phyloP scores from a whole-genome alignment of 2,329 filamentous ascomycete species.

The Basipetospora sp. region DNA sequence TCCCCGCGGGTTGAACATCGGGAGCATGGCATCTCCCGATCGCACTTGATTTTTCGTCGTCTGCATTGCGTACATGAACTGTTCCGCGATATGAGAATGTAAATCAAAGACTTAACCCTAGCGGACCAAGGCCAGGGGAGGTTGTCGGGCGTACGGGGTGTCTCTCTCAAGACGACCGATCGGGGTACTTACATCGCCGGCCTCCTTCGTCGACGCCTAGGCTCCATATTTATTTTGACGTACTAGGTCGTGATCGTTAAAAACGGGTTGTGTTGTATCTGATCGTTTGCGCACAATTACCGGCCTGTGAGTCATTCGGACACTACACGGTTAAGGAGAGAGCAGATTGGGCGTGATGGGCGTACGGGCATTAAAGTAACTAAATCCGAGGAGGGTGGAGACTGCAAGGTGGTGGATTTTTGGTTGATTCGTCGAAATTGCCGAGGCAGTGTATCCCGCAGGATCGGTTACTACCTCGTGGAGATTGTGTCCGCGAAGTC shows the following conservation, averaged over 20 bases:
- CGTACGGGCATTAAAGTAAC: no score
- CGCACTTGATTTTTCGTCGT: slow-evolving; percentile 29
- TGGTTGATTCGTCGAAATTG: no score
- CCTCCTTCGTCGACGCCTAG: slow-evolving; percentile 15
- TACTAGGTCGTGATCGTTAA: neutral
- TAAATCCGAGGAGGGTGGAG: neutral
- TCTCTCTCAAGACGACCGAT: neutral
- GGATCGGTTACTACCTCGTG: neutral
- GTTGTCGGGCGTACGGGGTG: no score
- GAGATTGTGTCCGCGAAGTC: neutral
- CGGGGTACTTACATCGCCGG: slow-evolving; percentile 14
- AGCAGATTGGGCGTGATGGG: neutral
- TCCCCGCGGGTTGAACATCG: slow-evolving; percentile 12
- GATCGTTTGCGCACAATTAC: neutral
- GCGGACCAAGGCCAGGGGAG: neutral
- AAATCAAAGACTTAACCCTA: slow-evolving; percentile 1
- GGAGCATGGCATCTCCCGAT: slow-evolving; percentile 25
- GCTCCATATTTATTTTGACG: slow-evolving; percentile 8
- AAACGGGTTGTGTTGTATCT: neutral
- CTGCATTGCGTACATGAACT: slow-evolving; percentile 28
- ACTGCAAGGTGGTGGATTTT: neutral
- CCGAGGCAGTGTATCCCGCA: neutral
- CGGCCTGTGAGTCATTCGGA: neutral
- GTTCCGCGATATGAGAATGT: neutral
- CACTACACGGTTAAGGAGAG: neutral